A percentile compares a stretch with the other conserved stretches of the same genome.
Evolutionary conservation across 768 basidiomycete genomes (phyloP).

Genomic region (Boletus vinaceobasis): DNA sequence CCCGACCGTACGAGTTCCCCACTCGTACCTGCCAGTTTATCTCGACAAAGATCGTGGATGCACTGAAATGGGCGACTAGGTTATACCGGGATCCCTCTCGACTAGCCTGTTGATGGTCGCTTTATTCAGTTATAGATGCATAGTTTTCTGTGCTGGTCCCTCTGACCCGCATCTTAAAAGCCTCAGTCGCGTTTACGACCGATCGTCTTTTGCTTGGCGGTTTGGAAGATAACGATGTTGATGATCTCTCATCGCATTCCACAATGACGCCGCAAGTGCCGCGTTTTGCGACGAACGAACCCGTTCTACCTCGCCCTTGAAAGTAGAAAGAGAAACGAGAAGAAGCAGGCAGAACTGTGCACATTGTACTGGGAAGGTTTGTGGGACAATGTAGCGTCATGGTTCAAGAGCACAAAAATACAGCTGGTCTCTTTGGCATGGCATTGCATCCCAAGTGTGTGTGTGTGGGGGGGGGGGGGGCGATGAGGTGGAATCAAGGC

Average conservation of each 20-base stretch:
- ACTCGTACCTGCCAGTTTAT: not conserved
- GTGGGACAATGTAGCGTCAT: too few species aligned
- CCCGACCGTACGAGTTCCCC: not conserved
- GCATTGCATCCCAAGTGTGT: too few species aligned
- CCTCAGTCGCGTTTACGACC: too few species aligned
- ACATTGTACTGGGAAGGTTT: too few species aligned
- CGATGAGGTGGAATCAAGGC: too few species aligned
- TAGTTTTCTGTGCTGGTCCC: not conserved
- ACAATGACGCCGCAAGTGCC: slow-evolving; percentile 23
- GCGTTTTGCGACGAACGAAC: slow-evolving; percentile 15
- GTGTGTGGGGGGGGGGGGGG: too few species aligned
- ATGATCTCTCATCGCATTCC: slow-evolving; percentile 16
- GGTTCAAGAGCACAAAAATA: too few species aligned
- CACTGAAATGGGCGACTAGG: not conserved
- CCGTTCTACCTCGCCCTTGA: slow-evolving; percentile 19
- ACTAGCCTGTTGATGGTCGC: not conserved
- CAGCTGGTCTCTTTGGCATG: too few species aligned
- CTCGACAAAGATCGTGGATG: not conserved
- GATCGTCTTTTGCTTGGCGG: slow-evolving; percentile 23
- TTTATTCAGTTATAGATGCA: not conserved
- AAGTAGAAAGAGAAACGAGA: too few species aligned
- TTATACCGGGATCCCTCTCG: not conserved
- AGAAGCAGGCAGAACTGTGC: too few species aligned
- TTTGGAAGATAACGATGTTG: slow-evolving; percentile 18
- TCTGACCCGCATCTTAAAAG: too few species aligned